Conservation (phyloP, 2,329 filamentous ascomycete genomes). For the Ceratocystis cacaofunesta region DNA sequence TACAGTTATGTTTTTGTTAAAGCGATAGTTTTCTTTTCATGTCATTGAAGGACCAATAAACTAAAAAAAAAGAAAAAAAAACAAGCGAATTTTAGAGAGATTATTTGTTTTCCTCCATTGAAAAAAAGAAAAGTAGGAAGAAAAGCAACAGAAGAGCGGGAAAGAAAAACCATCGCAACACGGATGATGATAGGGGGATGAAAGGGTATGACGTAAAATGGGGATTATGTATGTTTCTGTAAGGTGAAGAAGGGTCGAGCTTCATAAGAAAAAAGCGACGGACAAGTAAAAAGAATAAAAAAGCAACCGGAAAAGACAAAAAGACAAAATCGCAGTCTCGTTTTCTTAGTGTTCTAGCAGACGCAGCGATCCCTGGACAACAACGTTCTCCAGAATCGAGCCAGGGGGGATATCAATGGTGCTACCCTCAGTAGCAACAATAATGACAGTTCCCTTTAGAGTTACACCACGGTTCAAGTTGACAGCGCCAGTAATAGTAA, state of each 20-base stretch:
- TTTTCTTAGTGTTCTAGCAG: conserved; percentile 46
- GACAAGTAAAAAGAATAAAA: neutral
- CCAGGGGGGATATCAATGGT: conserved; percentile 96
- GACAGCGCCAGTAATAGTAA: conserved; percentile 94
- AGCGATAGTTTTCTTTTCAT: neutral
- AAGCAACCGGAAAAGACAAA: neutral
- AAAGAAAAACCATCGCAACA: neutral
- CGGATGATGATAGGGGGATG: neutral
- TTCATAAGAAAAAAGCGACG: conserved; percentile 1
- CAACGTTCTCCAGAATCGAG: conserved; percentile 95
- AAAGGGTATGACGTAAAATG: neutral
- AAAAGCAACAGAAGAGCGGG: neutral
- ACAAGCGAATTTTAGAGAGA: neutral
- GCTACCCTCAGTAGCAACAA: conserved; percentile 92
- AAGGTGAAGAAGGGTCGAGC: neutral
- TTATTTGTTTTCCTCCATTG: neutral
- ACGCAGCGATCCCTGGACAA: conserved; percentile 89
- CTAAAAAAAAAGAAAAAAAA: neutral
- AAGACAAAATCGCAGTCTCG: neutral
- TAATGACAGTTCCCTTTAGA: conserved; percentile 96
- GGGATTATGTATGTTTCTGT: conserved; percentile 3
- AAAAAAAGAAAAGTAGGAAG: neutral
- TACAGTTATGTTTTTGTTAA: neutral
- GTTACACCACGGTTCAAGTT: conserved; percentile 93
- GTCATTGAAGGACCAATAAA: neutral